Evolutionary conservation across 2,329 filamentous ascomycete genomes (phyloP).

Genomic region (Calycina herbarum): DNA sequence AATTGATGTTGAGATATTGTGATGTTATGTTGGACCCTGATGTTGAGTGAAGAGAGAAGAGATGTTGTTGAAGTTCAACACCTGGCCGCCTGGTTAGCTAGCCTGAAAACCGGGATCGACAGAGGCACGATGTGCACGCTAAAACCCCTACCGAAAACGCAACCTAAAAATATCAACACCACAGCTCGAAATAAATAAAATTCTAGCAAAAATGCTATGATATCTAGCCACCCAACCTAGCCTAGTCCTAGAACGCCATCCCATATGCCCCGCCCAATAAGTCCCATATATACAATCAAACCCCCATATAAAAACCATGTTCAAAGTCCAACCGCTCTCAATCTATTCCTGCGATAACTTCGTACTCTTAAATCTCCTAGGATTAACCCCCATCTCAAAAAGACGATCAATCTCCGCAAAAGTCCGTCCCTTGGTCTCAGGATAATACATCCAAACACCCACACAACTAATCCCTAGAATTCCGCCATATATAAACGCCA

Average conservation of each 20-base stretch:
- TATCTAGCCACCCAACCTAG: background rate
- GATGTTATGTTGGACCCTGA: no score
- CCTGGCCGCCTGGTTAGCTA: no score
- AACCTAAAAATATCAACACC: background rate
- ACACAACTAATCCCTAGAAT: slow-evolving; percentile 40
- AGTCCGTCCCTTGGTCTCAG: slow-evolving; percentile 46
- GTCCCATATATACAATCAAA: background rate
- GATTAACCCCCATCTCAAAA: slow-evolving; percentile 41
- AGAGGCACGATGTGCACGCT: background rate
- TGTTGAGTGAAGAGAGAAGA: no score
- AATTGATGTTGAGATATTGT: no score
- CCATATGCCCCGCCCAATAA: background rate
- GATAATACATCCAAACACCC: slow-evolving; percentile 47
- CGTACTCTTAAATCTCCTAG: slow-evolving; percentile 29
- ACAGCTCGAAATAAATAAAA: background rate
- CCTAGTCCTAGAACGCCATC: background rate
- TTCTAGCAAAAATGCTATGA: background rate
- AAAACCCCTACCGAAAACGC: background rate
- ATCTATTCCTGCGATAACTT: background rate
- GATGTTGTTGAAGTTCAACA: no score
- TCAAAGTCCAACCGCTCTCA: background rate
- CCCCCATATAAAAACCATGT: background rate
- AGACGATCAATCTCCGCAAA: slow-evolving; percentile 49
- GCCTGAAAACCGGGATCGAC: no score
- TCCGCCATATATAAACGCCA: slow-evolving; percentile 45